Base-by-base conservation (phyloP, 177 flowering plant genomes). In the Vitis hybrid region DNA sequence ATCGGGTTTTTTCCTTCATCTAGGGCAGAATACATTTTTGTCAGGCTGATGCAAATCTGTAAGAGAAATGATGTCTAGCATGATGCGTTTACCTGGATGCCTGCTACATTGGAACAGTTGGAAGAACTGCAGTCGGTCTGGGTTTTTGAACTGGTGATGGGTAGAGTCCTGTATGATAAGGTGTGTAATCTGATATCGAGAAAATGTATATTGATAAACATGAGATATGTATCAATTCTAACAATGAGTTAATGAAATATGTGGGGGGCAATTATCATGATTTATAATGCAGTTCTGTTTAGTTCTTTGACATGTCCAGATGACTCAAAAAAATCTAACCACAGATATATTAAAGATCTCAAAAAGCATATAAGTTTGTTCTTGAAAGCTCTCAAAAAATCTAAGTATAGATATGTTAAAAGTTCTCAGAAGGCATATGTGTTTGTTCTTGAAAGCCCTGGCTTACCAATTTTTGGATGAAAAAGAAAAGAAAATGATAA, bases 181-280 rank as follows among this genome's bases (percentile, higher is more conserved):
- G 53, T 48, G 17, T 48, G 53, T 63, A 63, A 35, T 63, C 27
- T 48, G 27, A 46, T 63, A 48, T 17, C 18, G 27, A 12, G 17
- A 66, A 61, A 50, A 58, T 74, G 72, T 73, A 73, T 73, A 73
- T 73, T 51, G 57, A 61, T 57, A 18, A 18, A 60, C 61, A 2
- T 18, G 32, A 65, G 65, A 13, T 55, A 67, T 73, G 54, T 12
- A 53, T 56, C 24, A 32, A 30, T 30, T 12, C 54, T 59, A 55
- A 54, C n/a, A 68, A 4, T 27, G 41, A 14, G 30, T 20, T 24
- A 27, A 21, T 60, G 63, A 60, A 60, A 41, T 41, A 41, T 41
- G 7, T 41, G 46, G 46, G 46, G 46, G 46, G 46, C 6, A 41
- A 41, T 41, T 8, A 41, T 41, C 30, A 21, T 60, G 3, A 10